A percentile compares a stretch with the other conserved stretches of the same genome.
Evolutionary conservation across 2,329 filamentous ascomycete species (phyloP).

Genomic region (Talaromyces sp.): DNA sequence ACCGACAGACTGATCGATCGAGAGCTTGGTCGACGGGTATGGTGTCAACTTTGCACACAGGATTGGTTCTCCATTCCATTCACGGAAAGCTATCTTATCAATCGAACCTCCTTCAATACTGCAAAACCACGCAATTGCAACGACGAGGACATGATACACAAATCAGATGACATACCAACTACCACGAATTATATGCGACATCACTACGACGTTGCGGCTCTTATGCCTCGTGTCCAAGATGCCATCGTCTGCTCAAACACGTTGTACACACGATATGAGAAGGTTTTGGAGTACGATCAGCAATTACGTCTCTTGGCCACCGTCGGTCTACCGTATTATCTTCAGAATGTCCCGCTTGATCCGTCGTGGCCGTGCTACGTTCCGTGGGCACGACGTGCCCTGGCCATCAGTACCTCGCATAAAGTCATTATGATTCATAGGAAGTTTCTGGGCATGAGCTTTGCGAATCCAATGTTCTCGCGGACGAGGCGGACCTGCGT

Average conservation of each 20-base stretch:
- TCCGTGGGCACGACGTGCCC: slow-evolving; percentile 35
- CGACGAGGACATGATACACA: slow-evolving; percentile 28
- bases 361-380: slow-evolving; percentile 37
- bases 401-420: slow-evolving; percentile 37
- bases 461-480: slow-evolving; percentile 37
- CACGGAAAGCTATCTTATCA: slow-evolving; percentile 33
- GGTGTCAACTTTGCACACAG: slow-evolving; percentile 17
- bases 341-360: slow-evolving; percentile 13
- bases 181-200: slow-evolving; percentile 4
- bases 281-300: slow-evolving; percentile 37
- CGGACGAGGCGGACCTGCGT: slow-evolving; percentile 41
- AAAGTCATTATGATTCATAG: slow-evolving; percentile 45
- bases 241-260: slow-evolving; percentile 32
- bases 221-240: slow-evolving; percentile 38
- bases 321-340: slow-evolving; percentile 2
- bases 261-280: slow-evolving; percentile 36
- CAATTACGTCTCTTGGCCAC: slow-evolving; percentile 7
- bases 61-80: slow-evolving; percentile 41
- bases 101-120: slow-evolving; percentile 34
- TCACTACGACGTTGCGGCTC: slow-evolving; percentile 9
- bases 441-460: slow-evolving; percentile 38
- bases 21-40: slow-evolving; percentile 10
- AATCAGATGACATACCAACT: slow-evolving; percentile 22
- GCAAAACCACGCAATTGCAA: slow-evolving; percentile 32
- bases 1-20: neutral